Percentiles rank a stretch among this genome's conserved stretches.
Evolutionary conservation across 2,329 filamentous ascomycete genomes (phyloP).

Genomic region (Arachnomyces sp.): DNA sequence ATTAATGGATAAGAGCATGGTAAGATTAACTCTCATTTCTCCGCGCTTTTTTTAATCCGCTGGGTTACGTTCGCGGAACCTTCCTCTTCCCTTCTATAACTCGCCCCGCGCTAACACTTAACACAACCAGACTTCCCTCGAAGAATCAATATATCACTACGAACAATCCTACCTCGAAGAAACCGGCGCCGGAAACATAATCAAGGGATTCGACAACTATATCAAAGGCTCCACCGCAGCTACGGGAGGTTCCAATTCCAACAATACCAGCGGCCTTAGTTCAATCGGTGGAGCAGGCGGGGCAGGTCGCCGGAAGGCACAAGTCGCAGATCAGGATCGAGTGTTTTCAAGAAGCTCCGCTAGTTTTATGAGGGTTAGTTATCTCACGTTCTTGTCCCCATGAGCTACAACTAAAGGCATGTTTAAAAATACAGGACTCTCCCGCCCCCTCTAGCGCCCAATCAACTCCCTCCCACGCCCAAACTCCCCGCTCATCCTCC

Average conservation of each 20-base stretch:
- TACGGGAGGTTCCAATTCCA: conserved; percentile 14
- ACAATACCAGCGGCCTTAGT: conserved; percentile 4
- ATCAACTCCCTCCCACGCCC: conserved; percentile 40
- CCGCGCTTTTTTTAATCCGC: neutral
- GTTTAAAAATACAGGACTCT: conserved; percentile 28
- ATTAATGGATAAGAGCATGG: conserved; percentile 54
- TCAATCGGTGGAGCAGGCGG: conserved; percentile 17
- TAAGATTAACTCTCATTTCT: conserved; percentile 23
- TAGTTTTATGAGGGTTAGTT: conserved; percentile 38
- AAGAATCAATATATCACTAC: conserved; percentile 76
- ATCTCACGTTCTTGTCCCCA: neutral
- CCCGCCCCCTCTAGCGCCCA: conserved; percentile 37
- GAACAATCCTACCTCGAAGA: conserved; percentile 88
- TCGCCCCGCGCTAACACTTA: conserved; percentile 5
- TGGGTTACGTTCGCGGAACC: conserved; percentile 1
- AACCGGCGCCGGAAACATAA: conserved; percentile 83
- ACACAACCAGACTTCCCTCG: conserved; percentile 47
- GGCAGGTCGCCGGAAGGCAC: conserved; percentile 32
- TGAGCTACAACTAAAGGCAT: neutral
- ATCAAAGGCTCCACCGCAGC: conserved; percentile 63
- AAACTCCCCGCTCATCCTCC: conserved; percentile 34
- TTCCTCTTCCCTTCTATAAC: conserved; percentile 7
- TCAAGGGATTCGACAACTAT: conserved; percentile 96
- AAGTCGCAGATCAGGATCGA: conserved; percentile 39
- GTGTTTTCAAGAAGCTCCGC: conserved; percentile 44